Conservation (phyloP, 2,329 filamentous ascomycete species). For the Alternaria incomplexa region DNA sequence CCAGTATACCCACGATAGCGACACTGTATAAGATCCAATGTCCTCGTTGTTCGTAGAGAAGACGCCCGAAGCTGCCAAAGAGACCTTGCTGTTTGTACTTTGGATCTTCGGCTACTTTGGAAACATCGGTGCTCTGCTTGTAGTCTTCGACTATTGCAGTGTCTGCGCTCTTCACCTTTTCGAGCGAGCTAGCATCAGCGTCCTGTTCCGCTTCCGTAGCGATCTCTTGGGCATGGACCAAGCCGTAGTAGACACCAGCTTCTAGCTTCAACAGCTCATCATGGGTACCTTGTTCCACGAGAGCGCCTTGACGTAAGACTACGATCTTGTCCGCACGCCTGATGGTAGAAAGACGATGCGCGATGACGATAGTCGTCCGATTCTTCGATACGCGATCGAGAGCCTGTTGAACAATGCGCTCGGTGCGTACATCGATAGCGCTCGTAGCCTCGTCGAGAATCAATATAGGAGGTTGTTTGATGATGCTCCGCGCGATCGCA, state of each 20-base stretch:
- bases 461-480: slow-evolving; percentile 69
- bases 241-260: slow-evolving; percentile 68
- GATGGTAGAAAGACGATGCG: slow-evolving; percentile 76
- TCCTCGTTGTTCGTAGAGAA: slow-evolving; percentile 43
- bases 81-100: slow-evolving; percentile 41
- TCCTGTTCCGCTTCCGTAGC: slow-evolving; percentile 30
- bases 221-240: slow-evolving; percentile 61
- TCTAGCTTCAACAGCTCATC: slow-evolving; percentile 68
- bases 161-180: slow-evolving; percentile 24
- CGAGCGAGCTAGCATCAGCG: slow-evolving; percentile 18
- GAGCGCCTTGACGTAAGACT: slow-evolving; percentile 72
- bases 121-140: neutral
- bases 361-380: slow-evolving; percentile 79
- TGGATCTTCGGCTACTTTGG: slow-evolving; percentile 20
- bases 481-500: slow-evolving; percentile 74
- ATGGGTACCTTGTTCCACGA: slow-evolving; percentile 78
- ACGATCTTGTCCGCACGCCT: slow-evolving; percentile 80
- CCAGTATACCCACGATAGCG: slow-evolving; percentile 36
- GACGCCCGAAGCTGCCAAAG: slow-evolving; percentile 39
- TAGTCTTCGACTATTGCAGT: slow-evolving; percentile 16
- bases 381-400: slow-evolving; percentile 65
- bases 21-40: slow-evolving; percentile 44
- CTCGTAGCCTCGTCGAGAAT: slow-evolving; percentile 80
- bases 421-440: slow-evolving; percentile 64
- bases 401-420: slow-evolving; percentile 62